Evolutionary conservation across 2,329 filamentous ascomycete species (phyloP), one percentile per base, ranked within the genome.

Genomic region (Cercospora sp.): DNA sequence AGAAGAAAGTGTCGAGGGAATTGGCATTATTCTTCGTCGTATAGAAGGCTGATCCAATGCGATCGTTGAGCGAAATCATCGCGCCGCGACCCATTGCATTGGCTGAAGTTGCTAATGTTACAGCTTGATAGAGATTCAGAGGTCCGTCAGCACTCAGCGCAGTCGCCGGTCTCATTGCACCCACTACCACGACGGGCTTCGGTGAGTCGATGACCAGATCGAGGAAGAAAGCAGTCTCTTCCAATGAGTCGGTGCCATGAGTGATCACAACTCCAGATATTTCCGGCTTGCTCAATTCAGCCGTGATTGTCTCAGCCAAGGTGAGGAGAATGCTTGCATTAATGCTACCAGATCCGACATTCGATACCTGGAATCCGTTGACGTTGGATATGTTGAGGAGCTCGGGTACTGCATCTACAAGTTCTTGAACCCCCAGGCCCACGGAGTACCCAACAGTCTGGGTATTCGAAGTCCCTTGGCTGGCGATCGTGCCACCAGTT

Each of bases 241-340:
- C 88, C 1, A 90, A 80, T 0, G 86, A 89, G 73, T 90, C 88
- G 8, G 88, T 90, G 59, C 88, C 88, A 72, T 90, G 88, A 0
- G 88, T 89, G 63, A 90, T 79, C 5, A 89, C 85, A 6, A 85
- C 85, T 40, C 87, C 78, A 9, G 77, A 72, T 45, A 82, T 76
- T 0, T 80, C 78, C 0, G 76, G 74, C 66, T 80, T 81, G 28
- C 83, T 81, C 3, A 88, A 79, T 65, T 85, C 84, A 12, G 74
- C 72, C 65, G 85, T 84, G 63, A 88, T 83, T 65, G 80, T 77
- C 26, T 83, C 79, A 5, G 83, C 80, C 40, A 88, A 74, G 28
- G 79, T 80, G 21, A 87, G 78, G 37, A 85, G 80, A 63, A 86
- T 81, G 5, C 77, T 80, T 18, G 83, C 78, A 32, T 84, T 87